Percentiles rank a stretch among this genome's conserved stretches.
Evolutionary conservation across 345 rosid species (phyloP).

Genomic region (Gossypium sturtianum): DNA sequence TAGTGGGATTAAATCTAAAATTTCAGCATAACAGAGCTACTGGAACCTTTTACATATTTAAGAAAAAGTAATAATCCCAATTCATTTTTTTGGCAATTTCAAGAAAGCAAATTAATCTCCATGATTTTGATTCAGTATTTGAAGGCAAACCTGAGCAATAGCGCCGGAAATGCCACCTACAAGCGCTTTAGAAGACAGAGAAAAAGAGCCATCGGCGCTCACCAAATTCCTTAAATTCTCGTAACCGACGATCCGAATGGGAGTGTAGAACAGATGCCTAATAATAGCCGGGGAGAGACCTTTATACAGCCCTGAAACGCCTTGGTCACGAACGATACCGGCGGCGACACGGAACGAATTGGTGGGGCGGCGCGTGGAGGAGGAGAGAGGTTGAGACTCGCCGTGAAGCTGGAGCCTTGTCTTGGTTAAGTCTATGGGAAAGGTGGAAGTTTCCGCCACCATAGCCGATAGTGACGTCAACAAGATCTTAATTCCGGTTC

Average conservation of each 20-base stretch:
- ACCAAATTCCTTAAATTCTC: slow-evolving; percentile 56
- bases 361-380: slow-evolving; percentile 25
- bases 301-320: slow-evolving; percentile 49
- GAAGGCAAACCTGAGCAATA: slow-evolving; percentile 59
- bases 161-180: slow-evolving; percentile 78
- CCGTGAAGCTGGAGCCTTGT: slow-evolving; percentile 82
- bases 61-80: neutral
- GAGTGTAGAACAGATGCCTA: slow-evolving; percentile 75
- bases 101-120: neutral
- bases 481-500: slow-evolving; percentile 31
- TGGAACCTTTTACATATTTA: no score
- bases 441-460: slow-evolving; percentile 75
- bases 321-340: slow-evolving; percentile 48
- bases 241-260: slow-evolving; percentile 76
- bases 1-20: no score
- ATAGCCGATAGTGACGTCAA: slow-evolving; percentile 73
- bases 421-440: slow-evolving; percentile 83
- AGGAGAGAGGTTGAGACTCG: slow-evolving; percentile 24
- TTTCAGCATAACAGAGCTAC: no score
- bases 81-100: neutral
- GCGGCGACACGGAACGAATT: slow-evolving; percentile 46
- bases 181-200: slow-evolving; percentile 55
- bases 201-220: slow-evolving; percentile 38
- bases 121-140: neutral
- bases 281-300: slow-evolving; percentile 75